Evolutionary conservation across 352 stramenopile species (phyloP).

Genomic region (Synura sp.): DNA sequence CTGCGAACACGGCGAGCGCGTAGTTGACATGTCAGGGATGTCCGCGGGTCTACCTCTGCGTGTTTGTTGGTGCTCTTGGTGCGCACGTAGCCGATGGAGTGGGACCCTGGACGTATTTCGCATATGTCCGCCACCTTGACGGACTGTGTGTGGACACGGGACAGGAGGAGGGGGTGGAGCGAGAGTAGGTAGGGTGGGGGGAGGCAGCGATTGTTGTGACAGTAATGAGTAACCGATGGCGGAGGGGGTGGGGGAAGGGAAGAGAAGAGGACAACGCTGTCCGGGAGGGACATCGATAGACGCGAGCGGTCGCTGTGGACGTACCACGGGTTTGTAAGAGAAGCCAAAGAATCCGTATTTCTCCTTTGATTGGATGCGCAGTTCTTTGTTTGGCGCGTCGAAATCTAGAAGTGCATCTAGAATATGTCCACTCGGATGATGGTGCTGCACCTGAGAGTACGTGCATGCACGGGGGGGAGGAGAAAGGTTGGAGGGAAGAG

Average conservation of each 20-base stretch:
- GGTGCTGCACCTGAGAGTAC: not conserved
- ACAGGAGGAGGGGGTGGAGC: no score
- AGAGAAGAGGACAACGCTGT: no score
- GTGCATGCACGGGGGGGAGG: no score
- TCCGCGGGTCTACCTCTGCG: not conserved
- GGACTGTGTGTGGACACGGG: not conserved
- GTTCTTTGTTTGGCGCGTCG: not conserved
- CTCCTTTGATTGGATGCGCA: not conserved
- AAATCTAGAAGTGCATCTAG: not conserved
- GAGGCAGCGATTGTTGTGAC: no score
- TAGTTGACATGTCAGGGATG: no score
- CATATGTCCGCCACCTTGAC: not conserved
- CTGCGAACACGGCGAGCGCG: no score
- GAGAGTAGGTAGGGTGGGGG: no score
- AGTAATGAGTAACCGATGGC: no score
- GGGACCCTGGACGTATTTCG: not conserved
- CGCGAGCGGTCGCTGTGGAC: no score
- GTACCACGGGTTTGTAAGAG: not conserved
- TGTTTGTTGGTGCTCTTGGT: not conserved
- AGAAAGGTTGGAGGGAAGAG: no score
- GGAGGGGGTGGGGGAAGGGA: no score
- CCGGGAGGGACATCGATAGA: no score
- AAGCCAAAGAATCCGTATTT: not conserved
- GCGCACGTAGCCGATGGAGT: constrained; percentile 8
- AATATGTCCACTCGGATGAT: not conserved